Conservation (phyloP, 129 eudicot species). For the Deinandra increscens region DNA sequence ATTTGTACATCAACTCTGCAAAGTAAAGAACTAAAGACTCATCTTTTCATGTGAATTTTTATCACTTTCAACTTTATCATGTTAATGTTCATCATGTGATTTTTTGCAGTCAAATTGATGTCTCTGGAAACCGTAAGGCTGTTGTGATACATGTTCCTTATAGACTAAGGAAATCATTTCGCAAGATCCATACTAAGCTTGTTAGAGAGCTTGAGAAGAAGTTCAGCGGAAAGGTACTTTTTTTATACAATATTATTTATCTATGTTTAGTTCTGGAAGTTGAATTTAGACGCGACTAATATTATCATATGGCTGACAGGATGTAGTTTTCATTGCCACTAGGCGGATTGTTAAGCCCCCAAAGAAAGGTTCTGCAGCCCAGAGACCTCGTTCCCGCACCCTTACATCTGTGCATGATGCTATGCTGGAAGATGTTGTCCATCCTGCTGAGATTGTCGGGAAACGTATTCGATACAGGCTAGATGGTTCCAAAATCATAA, state of each 20-base stretch:
- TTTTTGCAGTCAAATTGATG: conserved; percentile 63
- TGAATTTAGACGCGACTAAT: neutral
- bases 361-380: conserved; percentile 71
- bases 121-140: conserved; percentile 70
- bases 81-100: neutral
- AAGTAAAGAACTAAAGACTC: conserved; percentile 28
- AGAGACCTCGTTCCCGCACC: conserved; percentile 23
- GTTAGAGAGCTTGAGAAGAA: conserved; percentile 30
- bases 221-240: conserved; percentile 80
- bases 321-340: conserved; percentile 66
- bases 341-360: conserved; percentile 61
- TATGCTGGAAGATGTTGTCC: conserved; percentile 63
- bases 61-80: neutral
- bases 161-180: conserved; percentile 69
- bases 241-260: neutral
- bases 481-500: conserved; percentile 68
- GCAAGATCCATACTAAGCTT: conserved; percentile 72
- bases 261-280: neutral
- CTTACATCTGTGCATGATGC: conserved; percentile 71
- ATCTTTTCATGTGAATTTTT: neutral
- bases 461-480: conserved; percentile 35
- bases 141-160: conserved; percentile 73
- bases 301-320: conserved; percentile 28
- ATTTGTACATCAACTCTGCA: conserved; percentile 68
- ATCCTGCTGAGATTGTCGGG: conserved; percentile 41